A percentile compares a stretch with the other conserved stretches of the same genome.
Evolutionary conservation across 2,329 filamentous ascomycete species (phyloP).

Genomic region (Raffaelea arxii): DNA sequence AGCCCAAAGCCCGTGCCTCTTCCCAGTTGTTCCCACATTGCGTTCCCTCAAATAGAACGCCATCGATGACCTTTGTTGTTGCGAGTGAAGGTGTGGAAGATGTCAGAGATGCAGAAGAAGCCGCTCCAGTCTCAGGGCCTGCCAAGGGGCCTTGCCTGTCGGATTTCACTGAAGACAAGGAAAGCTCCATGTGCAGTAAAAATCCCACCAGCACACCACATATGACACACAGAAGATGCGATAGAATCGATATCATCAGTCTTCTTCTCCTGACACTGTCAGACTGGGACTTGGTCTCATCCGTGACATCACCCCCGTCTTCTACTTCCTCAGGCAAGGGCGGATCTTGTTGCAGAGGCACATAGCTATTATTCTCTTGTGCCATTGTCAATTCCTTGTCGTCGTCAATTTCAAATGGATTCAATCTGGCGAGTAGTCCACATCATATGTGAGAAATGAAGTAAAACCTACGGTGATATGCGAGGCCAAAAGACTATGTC

Average conservation of each 20-base stretch:
- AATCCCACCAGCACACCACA: background rate
- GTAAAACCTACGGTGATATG: background rate
- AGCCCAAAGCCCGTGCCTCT: constrained; percentile 1
- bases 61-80: background rate
- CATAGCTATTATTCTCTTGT: background rate
- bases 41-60: background rate
- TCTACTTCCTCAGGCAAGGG: background rate
- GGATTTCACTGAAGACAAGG: background rate
- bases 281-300: no score
- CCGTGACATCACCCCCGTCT: background rate
- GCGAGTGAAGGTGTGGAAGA: no score
- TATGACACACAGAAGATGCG: background rate
- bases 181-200: background rate
- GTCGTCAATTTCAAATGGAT: background rate
- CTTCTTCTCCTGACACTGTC: background rate
- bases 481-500: background rate
- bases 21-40: constrained; percentile 2
- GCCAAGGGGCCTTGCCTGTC: no score
- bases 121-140: no score
- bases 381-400: background rate
- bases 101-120: background rate
- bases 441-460: no score
- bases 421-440: no score
- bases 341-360: background rate
- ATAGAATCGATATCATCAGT: background rate